Evolutionary conservation across 495 filamentous ascomycete species (phyloP).

Genomic region (Thermothielavioides terrestris): DNA sequence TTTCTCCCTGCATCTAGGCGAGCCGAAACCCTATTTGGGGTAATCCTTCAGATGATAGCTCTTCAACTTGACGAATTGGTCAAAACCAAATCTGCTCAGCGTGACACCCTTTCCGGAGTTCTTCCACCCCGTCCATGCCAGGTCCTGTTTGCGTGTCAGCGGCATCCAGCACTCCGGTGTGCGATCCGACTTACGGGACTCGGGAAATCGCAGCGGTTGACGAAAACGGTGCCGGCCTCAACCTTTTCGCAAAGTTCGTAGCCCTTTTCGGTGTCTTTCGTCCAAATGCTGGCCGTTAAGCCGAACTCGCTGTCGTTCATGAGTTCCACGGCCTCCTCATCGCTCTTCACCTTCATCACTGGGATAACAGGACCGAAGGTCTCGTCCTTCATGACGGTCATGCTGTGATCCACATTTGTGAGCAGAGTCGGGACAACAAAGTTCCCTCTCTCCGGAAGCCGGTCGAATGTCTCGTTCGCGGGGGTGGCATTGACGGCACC

Average conservation of each 20-base stretch:
- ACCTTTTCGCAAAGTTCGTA: conserved; percentile 69
- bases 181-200: conserved; percentile 59
- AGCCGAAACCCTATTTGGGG: conserved; percentile 48
- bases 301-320: conserved; percentile 98
- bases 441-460: conserved; percentile 64
- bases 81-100: conserved; percentile 81
- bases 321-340: conserved; percentile 69
- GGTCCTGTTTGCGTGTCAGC: conserved; percentile 51
- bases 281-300: conserved; percentile 96
- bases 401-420: conserved; percentile 70
- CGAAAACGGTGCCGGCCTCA: conserved; percentile 92
- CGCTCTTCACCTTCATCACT: conserved; percentile 80
- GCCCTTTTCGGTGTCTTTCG: conserved; percentile 73
- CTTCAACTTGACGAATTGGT: conserved; percentile 92
- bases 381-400: conserved; percentile 90
- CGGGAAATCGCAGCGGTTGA: conserved; percentile 91
- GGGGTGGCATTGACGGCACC: conserved; percentile 81
- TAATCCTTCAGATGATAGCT: conserved; percentile 91
- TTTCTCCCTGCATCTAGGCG: conserved; percentile 14
- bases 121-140: conserved; percentile 98
- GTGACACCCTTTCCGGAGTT: conserved; percentile 87
- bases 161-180: not conserved
- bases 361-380: conserved; percentile 94
- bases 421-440: conserved; percentile 80
- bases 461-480: conserved; percentile 62